These are phyloP conservation scores for Fusarium proliferatum DNA, from an alignment of 2,329 filamentous ascomycete species.

Conservation along the genomic window DNA sequence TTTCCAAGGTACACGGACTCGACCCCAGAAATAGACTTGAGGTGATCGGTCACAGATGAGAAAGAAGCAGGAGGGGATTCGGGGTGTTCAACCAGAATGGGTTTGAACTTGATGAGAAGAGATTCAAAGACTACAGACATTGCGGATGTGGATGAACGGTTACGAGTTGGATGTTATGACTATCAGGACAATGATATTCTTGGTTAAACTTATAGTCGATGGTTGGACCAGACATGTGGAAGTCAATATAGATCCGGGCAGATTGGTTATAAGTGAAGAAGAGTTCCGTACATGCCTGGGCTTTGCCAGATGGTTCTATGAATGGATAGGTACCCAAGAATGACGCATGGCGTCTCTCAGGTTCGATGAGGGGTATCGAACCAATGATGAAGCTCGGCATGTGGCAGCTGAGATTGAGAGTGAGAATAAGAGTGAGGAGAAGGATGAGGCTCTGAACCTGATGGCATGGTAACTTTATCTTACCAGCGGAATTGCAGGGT, in stretches of 20 bases:
- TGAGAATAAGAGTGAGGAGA: slow-evolving; percentile 1
- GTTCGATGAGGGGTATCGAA: slow-evolving; percentile 19
- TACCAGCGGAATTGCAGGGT: neutral
- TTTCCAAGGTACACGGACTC: slow-evolving; percentile 50
- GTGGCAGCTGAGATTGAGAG: neutral
- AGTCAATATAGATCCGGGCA: slow-evolving; percentile 2
- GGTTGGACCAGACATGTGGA: neutral
- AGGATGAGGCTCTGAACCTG: neutral
- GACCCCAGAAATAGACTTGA: slow-evolving; percentile 49
- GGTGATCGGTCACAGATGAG: slow-evolving; percentile 41
- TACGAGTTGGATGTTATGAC: neutral
- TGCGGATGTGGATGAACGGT: slow-evolving; percentile 1
- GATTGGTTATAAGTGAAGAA: neutral
- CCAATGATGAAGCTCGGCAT: slow-evolving; percentile 29
- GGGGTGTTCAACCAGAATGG: slow-evolving; percentile 40
- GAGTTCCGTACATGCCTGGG: neutral
- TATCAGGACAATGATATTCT: neutral
- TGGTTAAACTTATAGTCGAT: neutral
- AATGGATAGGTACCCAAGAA: slow-evolving; percentile 12
- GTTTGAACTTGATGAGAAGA: slow-evolving; percentile 49
- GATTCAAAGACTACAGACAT: slow-evolving; percentile 48
- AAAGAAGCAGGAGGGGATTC: slow-evolving; percentile 44
- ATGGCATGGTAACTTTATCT: neutral
- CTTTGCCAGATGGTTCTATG: slow-evolving; percentile 28
- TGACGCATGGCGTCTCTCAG: slow-evolving; percentile 3